phyloP scores from a whole-genome alignment of 169 alveolate genomes.

The Perkinsus marinus region DNA sequence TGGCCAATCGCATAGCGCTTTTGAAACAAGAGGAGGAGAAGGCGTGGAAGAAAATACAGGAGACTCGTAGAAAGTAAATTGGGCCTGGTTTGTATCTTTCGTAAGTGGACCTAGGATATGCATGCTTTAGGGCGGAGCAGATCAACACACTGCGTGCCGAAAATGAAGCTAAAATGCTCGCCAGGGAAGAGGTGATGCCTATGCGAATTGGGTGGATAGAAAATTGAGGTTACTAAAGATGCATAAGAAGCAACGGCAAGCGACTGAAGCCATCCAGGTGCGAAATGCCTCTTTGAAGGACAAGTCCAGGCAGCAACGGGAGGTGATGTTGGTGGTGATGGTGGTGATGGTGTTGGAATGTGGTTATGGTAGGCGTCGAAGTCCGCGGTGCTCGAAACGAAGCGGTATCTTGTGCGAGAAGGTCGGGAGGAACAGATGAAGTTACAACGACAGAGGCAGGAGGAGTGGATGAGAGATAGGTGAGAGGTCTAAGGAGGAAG shows the following conservation, averaged over 20 bases:
- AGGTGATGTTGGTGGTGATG: neutral
- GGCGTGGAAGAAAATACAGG: slow-evolving; percentile 57
- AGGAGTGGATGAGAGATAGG: neutral
- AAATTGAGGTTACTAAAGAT: neutral
- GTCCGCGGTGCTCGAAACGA: neutral
- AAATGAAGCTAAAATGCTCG: neutral
- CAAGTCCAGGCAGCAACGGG: neutral
- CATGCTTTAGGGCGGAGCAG: neutral
- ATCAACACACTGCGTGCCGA: neutral
- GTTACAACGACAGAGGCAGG: neutral
- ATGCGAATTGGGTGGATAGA: neutral
- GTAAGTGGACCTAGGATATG: neutral
- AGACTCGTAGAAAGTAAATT: slow-evolving; percentile 39
- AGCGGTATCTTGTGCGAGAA: neutral
- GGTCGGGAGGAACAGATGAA: neutral
- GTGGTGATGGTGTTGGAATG: neutral
- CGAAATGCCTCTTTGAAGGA: neutral
- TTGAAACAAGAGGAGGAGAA: slow-evolving; percentile 50
- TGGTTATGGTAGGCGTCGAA: neutral
- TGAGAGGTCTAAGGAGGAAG: neutral
- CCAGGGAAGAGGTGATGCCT: neutral
- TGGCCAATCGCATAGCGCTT: slow-evolving; percentile 49
- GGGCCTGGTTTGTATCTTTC: slow-evolving; percentile 3
- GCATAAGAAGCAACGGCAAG: neutral
- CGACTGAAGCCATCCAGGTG: neutral